Conservation (phyloP, 495 filamentous ascomycete genomes). For the Podospora didyma region DNA sequence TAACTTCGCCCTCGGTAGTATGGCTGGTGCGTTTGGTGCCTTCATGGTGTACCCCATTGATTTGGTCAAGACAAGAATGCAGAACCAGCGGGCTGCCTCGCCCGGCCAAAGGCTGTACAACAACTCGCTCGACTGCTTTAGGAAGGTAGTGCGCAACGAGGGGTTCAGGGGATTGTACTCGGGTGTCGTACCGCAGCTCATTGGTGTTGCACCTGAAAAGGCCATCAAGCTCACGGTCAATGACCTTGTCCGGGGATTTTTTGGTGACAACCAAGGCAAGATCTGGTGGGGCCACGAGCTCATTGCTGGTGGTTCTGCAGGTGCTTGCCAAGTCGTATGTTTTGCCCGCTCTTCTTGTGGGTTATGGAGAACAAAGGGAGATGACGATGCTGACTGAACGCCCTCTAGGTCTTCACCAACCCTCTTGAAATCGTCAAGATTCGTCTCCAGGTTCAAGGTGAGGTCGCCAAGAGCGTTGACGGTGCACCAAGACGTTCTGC, state of each 20-base stretch:
- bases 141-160: conserved; percentile 89
- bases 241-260: conserved; percentile 76
- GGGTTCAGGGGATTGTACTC: conserved; percentile 88
- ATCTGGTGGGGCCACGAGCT: conserved; percentile 73
- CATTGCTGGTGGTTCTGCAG: conserved; percentile 83
- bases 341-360: neutral
- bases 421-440: conserved; percentile 99
- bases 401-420: conserved; percentile 81
- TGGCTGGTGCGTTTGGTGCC: conserved; percentile 94
- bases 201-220: conserved; percentile 97
- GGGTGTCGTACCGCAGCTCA: conserved; percentile 88
- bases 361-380: neutral
- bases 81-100: conserved; percentile 81
- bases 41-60: conserved; percentile 99
- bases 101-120: conserved; percentile 90
- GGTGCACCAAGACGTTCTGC: conserved; percentile 82
- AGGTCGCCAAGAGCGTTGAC: conserved; percentile 84
- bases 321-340: conserved; percentile 94
- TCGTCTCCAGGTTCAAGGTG: conserved; percentile 93
- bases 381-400: conserved; percentile 14
- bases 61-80: conserved; percentile 97
- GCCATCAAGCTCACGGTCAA: conserved; percentile 99
- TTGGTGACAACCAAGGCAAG: conserved; percentile 70
- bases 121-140: conserved; percentile 90
- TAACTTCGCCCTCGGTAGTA: conserved; percentile 81